Evolutionary conservation across 129 eudicot species (phyloP), one percentile per base, ranked within the genome.

Genomic region (Flaveria trinervia): DNA sequence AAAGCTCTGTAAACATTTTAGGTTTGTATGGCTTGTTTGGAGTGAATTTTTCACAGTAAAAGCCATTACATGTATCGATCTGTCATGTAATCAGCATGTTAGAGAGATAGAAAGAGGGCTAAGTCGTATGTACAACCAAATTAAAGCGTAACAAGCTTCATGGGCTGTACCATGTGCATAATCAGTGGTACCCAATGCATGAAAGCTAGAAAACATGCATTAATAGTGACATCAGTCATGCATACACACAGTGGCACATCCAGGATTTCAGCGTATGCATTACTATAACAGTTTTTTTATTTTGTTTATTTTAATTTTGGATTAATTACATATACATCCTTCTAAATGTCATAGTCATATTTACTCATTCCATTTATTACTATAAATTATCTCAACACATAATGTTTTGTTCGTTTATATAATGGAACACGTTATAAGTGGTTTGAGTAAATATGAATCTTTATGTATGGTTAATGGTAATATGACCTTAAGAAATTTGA

Each of bases 41-140:
- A 43, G 48, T 74, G 72, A 88, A 93, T 8, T 77, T 81, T 70
- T 93, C 96, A 70, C 98, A 93, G 85, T 93, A 93, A 86, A 93
- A 93, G 26, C 97, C 98, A 84, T 93, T 93, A 83, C 98, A 93
- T 75, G 96, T 86, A 79, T 93, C 95, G 25, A 93, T 93, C 97
- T 93, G 97, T 80, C 78, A 85, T 45, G 68, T 33, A 23, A 80
- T 73, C 30, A 70, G 60, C 65, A 61, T 22, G 82, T 71, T 69
- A 71, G 65, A 74, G 75, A 72, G 75, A 70, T 22, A 76, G 49
- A 60, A 67, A 75, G 80, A 39, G 54, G 49, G 76, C 75, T 56
- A 25, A 55, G 50, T 25, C 7, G 50, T 77, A 56, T 77, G 81
- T 57, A 60, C 70, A 69, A 77, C 62, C 76, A 79, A 72, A 41